A percentile compares a stretch with the other conserved stretches of the same genome.
phyloP scores from a whole-genome alignment of 2,329 filamentous ascomycete species.

The Geosmithia putterillii region DNA sequence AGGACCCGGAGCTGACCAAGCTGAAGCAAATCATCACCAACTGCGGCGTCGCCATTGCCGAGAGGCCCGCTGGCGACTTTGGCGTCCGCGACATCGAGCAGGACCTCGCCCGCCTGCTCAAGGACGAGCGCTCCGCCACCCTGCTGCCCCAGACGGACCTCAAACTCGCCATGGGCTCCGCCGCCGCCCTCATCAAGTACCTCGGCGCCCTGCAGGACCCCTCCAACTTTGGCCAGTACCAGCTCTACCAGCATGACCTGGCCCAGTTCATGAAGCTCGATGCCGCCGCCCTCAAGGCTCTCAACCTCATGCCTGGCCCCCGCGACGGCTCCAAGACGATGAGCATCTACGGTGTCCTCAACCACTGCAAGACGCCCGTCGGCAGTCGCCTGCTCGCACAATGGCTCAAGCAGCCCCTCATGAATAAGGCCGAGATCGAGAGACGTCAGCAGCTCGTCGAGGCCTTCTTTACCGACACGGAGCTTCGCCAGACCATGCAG shows the following conservation, averaged over 20 bases:
- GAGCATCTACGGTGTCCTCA: slow-evolving; percentile 87
- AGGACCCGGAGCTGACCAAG: slow-evolving; percentile 81
- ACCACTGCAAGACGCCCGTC: slow-evolving; percentile 94
- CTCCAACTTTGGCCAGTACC: slow-evolving; percentile 94
- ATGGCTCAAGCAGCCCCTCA: slow-evolving; percentile 95
- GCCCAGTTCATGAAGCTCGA: slow-evolving; percentile 98
- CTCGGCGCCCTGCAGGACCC: slow-evolving; percentile 80
- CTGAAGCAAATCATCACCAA: slow-evolving; percentile 80
- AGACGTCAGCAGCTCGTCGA: slow-evolving; percentile 89
- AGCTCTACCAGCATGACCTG: slow-evolving; percentile 92
- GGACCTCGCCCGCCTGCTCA: slow-evolving; percentile 75
- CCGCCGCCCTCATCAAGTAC: slow-evolving; percentile 89
- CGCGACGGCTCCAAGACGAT: slow-evolving; percentile 94
- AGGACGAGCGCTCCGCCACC: slow-evolving; percentile 69
- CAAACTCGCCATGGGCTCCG: slow-evolving; percentile 92
- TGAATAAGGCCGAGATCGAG: slow-evolving; percentile 82
- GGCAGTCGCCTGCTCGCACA: slow-evolving; percentile 84
- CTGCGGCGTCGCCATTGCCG: slow-evolving; percentile 81
- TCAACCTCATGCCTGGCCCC: slow-evolving; percentile 94
- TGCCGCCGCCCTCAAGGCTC: slow-evolving; percentile 80
- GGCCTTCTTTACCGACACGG: slow-evolving; percentile 85
- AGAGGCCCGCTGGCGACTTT: slow-evolving; percentile 67
- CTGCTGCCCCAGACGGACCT: slow-evolving; percentile 81
- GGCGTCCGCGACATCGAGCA: slow-evolving; percentile 89
- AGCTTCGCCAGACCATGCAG: slow-evolving; percentile 89